Percentiles rank a stretch among this genome's conserved stretches.
These are phyloP conservation scores for Pythium sukuiense DNA, from an alignment of 352 stramenopile genomes.

Conservation along the genomic window DNA sequence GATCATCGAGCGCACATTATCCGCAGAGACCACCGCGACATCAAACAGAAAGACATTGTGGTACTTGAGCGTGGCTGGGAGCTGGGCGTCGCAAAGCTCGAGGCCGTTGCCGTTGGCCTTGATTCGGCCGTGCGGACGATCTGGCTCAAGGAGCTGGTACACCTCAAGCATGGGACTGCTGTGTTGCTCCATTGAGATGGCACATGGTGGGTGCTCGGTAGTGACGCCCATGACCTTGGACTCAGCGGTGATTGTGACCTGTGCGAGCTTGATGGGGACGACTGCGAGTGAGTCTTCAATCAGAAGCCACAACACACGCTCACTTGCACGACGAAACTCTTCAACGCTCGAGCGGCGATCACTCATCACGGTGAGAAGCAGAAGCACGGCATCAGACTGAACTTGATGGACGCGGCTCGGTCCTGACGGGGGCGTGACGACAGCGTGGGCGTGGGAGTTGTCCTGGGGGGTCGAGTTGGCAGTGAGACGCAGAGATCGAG, in stretches of 20 bases:
- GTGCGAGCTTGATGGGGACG: conserved; percentile 9
- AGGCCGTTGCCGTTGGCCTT: neutral
- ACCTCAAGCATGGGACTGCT: conserved; percentile 28
- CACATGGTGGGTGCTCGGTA: conserved; percentile 9
- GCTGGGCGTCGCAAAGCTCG: conserved; percentile 6
- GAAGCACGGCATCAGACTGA: conserved; percentile 17
- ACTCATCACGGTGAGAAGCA: conserved; percentile 10
- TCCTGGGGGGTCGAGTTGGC: conserved; percentile 1
- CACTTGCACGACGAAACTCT: conserved; percentile 37
- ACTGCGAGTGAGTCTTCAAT: conserved; percentile 40
- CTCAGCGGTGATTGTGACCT: conserved; percentile 13
- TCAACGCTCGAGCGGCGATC: neutral
- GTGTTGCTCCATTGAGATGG: conserved; percentile 24
- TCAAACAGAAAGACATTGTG: conserved; percentile 64
- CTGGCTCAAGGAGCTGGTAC: conserved; percentile 26
- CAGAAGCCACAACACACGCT: conserved; percentile 50
- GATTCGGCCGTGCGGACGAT: conserved; percentile 21
- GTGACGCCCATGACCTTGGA: neutral
- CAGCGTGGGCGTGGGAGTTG: conserved; percentile 3
- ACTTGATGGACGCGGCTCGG: conserved; percentile 20
- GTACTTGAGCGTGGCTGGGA: conserved; percentile 43
- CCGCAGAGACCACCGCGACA: conserved; percentile 32
- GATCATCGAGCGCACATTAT: conserved; percentile 39
- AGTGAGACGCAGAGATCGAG: conserved; percentile 12
- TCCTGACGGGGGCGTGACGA: conserved; percentile 7